Evolutionary conservation across 345 rosid genomes (phyloP).

Genomic region (Salix udensis): DNA sequence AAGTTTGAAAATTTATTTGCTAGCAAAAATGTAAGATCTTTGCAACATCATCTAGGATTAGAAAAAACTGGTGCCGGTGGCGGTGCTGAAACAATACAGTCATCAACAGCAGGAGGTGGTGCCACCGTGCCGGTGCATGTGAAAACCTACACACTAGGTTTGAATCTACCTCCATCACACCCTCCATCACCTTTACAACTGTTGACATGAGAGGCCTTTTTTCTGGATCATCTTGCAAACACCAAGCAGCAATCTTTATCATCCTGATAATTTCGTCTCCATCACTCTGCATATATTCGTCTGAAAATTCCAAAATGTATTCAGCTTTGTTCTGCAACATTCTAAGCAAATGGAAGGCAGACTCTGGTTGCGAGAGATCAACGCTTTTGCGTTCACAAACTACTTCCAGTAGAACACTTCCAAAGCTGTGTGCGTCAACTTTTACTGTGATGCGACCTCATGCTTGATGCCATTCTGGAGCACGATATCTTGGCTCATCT

Average conservation of each 20-base stretch:
- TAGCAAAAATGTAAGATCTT: background rate
- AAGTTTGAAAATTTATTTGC: background rate
- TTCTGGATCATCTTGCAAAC: background rate
- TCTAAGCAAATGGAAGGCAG: background rate
- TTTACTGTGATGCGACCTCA: background rate
- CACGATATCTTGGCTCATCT: constrained; percentile 7
- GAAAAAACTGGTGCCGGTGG: background rate
- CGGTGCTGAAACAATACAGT: background rate
- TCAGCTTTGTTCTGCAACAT: background rate
- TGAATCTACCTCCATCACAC: background rate
- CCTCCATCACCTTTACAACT: background rate
- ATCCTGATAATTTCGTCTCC: background rate
- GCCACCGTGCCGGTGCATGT: background rate
- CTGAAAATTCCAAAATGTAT: background rate
- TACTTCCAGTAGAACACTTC: constrained; percentile 7
- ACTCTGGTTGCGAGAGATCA: background rate
- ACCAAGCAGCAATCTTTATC: background rate
- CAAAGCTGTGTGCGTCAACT: constrained; percentile 9
- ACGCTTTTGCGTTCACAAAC: background rate
- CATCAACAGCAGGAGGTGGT: background rate
- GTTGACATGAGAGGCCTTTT: constrained; percentile 3
- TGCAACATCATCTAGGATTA: constrained; percentile 1
- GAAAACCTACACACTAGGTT: background rate
- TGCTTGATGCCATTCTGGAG: constrained; percentile 10
- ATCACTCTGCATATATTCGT: background rate